A percentile compares a stretch with the other conserved stretches of the same genome.
Conservation (phyloP, 2,329 filamentous ascomycete species). For the Alternaria sp. region DNA sequence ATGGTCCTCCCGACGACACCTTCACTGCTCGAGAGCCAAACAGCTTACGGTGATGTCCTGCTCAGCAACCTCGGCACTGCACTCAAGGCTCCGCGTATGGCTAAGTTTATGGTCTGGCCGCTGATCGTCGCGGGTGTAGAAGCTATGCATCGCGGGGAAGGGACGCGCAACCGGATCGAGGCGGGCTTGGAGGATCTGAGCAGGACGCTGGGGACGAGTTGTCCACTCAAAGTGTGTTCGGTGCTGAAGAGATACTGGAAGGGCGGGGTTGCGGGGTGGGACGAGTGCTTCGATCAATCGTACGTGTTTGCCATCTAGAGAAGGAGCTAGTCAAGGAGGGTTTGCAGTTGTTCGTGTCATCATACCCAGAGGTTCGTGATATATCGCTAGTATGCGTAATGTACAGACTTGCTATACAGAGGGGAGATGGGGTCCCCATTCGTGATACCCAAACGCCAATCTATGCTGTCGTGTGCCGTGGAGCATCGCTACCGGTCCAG, state of each 20-base stretch:
- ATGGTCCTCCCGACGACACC: slow-evolving; percentile 22
- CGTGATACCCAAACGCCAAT: slow-evolving; percentile 13
- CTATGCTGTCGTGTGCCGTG: slow-evolving; percentile 7
- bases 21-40: slow-evolving; percentile 23
- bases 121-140: slow-evolving; percentile 37
- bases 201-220: slow-evolving; percentile 24
- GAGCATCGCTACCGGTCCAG: slow-evolving; percentile 17
- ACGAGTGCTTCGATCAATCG: slow-evolving; percentile 37
- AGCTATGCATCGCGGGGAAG: slow-evolving; percentile 24
- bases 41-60: slow-evolving; percentile 20
- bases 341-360: neutral
- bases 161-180: slow-evolving; percentile 28
- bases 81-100: slow-evolving; percentile 11
- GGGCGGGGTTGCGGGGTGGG: slow-evolving; percentile 29
- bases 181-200: slow-evolving; percentile 21
- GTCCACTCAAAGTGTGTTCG: slow-evolving; percentile 28
- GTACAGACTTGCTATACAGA: slow-evolving; percentile 22
- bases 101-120: slow-evolving; percentile 32
- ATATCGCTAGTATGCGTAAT: slow-evolving; percentile 1
- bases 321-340: neutral
- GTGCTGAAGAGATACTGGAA: slow-evolving; percentile 35
- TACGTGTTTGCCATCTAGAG: slow-evolving; percentile 32
- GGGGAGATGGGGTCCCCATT: slow-evolving; percentile 2
- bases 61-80: slow-evolving; percentile 10
- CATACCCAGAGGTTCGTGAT: neutral